Conservation (phyloP, 108 stramenopile species). For the Pseudonitzschia delicatissima region DNA sequence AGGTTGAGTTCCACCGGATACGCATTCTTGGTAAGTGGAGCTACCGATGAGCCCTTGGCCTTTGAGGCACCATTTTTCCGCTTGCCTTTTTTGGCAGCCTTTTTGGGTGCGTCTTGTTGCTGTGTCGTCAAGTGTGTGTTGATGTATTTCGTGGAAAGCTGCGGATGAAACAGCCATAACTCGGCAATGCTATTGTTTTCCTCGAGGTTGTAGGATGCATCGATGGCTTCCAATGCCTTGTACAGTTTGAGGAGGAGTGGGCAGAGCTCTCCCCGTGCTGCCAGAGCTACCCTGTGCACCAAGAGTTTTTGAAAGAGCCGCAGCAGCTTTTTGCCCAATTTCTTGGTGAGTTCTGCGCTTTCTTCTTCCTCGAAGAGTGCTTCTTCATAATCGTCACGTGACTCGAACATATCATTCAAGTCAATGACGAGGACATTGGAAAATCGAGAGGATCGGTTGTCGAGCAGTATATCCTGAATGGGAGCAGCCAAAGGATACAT, state of each 20-base stretch:
- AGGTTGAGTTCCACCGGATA: background rate
- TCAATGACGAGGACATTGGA: constrained; percentile 35
- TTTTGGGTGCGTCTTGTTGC: background rate
- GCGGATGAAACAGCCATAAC: background rate
- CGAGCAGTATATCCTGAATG: constrained; percentile 29
- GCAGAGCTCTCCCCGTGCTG: constrained; percentile 37
- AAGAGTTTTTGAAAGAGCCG: constrained; percentile 38
- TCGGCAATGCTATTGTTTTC: background rate
- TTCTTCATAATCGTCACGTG: constrained; percentile 9
- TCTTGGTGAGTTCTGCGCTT: constrained; percentile 25
- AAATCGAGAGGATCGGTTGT: constrained; percentile 7
- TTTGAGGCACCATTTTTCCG: too few relatives aligned
- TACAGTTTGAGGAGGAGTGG: constrained; percentile 32
- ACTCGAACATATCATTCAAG: constrained; percentile 31
- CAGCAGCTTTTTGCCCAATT: constrained; percentile 36
- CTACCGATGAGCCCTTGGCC: too few relatives aligned
- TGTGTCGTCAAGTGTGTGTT: background rate
- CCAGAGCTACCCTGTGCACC: constrained; percentile 25
- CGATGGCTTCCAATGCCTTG: background rate
- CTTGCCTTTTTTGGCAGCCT: too few relatives aligned
- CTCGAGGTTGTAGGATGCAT: background rate
- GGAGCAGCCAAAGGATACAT: constrained; percentile 33
- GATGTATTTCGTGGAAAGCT: background rate
- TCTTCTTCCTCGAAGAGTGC: constrained; percentile 29
- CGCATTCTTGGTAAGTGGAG: too few relatives aligned